Conservation (phyloP, 805 yeast species). For the Barnettozyma siamensis region DNA sequence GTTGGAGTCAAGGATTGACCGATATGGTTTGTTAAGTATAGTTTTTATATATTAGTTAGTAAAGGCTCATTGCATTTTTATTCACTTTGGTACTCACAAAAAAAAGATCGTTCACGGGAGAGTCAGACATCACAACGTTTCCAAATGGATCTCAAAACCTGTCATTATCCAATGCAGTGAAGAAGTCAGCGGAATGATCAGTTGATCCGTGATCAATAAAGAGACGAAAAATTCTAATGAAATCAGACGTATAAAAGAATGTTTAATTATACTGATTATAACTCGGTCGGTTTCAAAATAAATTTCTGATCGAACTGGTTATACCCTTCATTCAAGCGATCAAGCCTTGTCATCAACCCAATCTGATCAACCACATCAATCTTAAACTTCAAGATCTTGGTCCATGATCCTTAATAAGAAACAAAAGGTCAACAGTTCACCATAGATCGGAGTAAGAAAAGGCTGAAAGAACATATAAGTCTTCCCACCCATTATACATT, state of each 20-base stretch:
- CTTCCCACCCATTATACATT: background rate
- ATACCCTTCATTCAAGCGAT: constrained; percentile 17
- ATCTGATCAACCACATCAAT: no score
- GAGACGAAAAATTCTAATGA: background rate
- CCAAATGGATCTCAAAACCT: background rate
- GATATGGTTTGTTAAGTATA: constrained; percentile 20
- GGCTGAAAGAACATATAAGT: no score
- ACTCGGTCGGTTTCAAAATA: constrained; percentile 7
- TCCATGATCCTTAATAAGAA: no score
- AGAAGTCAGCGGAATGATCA: no score
- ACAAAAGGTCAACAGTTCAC: background rate
- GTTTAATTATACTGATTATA: constrained; percentile 19
- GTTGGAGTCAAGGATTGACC: constrained; percentile 55
- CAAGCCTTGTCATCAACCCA: no score
- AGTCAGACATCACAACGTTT: constrained; percentile 7
- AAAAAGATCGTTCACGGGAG: constrained; percentile 10
- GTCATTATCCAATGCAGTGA: background rate
- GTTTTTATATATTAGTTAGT: no score
- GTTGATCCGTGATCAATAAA: background rate
- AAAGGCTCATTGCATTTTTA: no score
- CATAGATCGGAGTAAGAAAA: no score
- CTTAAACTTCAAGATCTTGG: no score
- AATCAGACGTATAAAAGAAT: constrained; percentile 19
- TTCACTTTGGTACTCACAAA: constrained; percentile 10
- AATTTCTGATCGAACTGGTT: constrained; percentile 7